These are phyloP conservation scores for Mycena vitilis DNA, from an alignment of 768 basidiomycete genomes.

Conservation along the genomic window DNA sequence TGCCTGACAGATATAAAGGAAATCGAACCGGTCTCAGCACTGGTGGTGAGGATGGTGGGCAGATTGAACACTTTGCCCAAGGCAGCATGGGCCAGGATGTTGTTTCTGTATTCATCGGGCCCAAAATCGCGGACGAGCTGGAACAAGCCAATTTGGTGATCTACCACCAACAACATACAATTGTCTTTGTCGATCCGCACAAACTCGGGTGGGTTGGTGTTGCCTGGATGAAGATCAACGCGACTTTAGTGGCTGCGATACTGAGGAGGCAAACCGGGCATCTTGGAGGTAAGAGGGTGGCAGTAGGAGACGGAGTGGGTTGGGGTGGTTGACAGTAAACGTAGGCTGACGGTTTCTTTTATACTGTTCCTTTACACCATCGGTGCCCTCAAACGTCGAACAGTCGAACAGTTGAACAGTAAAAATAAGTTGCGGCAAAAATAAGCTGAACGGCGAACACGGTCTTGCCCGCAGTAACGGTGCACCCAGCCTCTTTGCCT, in stretches of 20 bases:
- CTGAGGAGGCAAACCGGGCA: not conserved
- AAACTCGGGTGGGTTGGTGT: constrained; percentile 40
- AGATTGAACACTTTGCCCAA: constrained; percentile 58
- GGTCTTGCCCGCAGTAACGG: too few species aligned
- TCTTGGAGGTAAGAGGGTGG: not conserved
- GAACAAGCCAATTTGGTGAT: constrained; percentile 63
- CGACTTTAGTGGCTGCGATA: not conserved
- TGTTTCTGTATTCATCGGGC: constrained; percentile 54
- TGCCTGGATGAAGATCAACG: constrained; percentile 3
- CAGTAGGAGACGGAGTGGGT: constrained; percentile 6
- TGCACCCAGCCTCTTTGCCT: too few species aligned
- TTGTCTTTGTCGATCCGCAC: constrained; percentile 59
- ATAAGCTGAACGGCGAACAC: too few species aligned
- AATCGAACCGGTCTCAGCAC: constrained; percentile 53
- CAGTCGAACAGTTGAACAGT: not conserved
- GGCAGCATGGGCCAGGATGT: constrained; percentile 60
- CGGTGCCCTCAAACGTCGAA: not conserved
- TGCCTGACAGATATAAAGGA: not conserved
- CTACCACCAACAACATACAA: constrained; percentile 55
- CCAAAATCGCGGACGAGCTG: constrained; percentile 56
- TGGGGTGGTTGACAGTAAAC: constrained; percentile 9
- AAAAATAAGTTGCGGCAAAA: too few species aligned
- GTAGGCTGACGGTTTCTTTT: not conserved
- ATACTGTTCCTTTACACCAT: constrained; percentile 17
- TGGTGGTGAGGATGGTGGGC: constrained; percentile 59